These are phyloP conservation scores for Solanum sparsipilum DNA, from an alignment of 257 asterid genomes.

Conservation along the genomic window DNA sequence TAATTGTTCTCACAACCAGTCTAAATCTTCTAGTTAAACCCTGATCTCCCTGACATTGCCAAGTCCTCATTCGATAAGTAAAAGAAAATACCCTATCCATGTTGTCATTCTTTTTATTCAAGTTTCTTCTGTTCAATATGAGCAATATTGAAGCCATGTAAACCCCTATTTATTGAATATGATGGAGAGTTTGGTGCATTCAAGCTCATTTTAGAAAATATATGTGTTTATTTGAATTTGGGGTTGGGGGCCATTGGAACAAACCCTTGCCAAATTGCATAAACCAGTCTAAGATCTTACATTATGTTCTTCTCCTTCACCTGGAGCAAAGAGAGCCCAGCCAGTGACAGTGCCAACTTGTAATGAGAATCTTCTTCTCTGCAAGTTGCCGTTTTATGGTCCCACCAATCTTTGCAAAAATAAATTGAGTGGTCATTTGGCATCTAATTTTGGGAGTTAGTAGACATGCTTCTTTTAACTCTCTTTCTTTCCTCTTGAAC, in stretches of 20 bases:
- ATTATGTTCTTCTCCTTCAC: background rate
- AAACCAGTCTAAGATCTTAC: background rate
- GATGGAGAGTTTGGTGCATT: background rate
- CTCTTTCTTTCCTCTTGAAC: background rate
- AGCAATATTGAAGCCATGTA: background rate
- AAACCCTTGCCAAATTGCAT: background rate
- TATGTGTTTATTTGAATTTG: background rate
- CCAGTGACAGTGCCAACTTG: background rate
- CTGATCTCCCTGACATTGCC: background rate
- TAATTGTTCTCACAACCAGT: background rate
- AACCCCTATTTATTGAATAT: background rate
- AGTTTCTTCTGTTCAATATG: background rate
- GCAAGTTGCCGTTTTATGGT: background rate
- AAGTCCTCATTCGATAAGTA: background rate
- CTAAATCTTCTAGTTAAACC: background rate
- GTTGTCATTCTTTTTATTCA: background rate
- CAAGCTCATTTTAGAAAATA: background rate
- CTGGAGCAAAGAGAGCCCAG: background rate
- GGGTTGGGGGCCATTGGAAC: background rate
- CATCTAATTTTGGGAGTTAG: background rate
- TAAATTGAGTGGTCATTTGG: background rate
- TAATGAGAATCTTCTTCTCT: background rate
- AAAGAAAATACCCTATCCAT: background rate
- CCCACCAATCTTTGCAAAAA: background rate
- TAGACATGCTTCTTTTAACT: background rate